These are phyloP conservation scores for Vitis amurensis DNA, from an alignment of 164 flowering plant species.

Conservation along the genomic window DNA sequence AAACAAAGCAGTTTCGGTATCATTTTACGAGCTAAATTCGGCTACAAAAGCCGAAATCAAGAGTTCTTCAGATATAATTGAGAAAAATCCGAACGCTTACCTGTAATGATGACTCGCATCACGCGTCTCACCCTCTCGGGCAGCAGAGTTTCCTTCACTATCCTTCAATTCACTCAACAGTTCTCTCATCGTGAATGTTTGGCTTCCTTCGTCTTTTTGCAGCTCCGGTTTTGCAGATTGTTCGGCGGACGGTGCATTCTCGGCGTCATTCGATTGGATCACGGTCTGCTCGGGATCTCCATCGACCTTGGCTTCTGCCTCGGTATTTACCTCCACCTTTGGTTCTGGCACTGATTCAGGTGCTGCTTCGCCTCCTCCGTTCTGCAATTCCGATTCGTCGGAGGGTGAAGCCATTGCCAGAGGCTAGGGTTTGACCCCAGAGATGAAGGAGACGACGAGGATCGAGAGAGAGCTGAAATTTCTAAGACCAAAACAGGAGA, in stretches of 20 bases:
- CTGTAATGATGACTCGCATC: no score
- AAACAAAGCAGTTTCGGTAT: no score
- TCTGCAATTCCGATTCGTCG: conserved; percentile 24
- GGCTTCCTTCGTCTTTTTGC: conserved; percentile 49
- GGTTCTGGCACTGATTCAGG: conserved; percentile 14
- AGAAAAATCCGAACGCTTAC: no score
- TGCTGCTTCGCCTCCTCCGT: conserved; percentile 11
- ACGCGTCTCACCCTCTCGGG: no score
- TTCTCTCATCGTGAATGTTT: conserved; percentile 84
- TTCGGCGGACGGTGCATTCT: conserved; percentile 1
- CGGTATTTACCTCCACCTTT: conserved; percentile 13
- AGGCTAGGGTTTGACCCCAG: neutral
- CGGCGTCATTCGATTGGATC: conserved; percentile 30
- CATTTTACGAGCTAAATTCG: no score
- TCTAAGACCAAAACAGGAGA: neutral
- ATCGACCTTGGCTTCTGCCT: conserved; percentile 25
- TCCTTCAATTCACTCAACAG: conserved; percentile 68
- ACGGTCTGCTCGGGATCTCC: conserved; percentile 11
- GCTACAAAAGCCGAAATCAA: no score
- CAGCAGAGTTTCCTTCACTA: conserved; percentile 28
- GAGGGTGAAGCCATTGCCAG: conserved; percentile 28
- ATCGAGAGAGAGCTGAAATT: neutral
- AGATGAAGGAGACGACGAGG: neutral
- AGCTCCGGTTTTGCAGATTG: conserved; percentile 28
- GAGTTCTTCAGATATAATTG: no score